phyloP scores from a whole-genome alignment of 306 rosid genomes.

The Rosa persica region DNA sequence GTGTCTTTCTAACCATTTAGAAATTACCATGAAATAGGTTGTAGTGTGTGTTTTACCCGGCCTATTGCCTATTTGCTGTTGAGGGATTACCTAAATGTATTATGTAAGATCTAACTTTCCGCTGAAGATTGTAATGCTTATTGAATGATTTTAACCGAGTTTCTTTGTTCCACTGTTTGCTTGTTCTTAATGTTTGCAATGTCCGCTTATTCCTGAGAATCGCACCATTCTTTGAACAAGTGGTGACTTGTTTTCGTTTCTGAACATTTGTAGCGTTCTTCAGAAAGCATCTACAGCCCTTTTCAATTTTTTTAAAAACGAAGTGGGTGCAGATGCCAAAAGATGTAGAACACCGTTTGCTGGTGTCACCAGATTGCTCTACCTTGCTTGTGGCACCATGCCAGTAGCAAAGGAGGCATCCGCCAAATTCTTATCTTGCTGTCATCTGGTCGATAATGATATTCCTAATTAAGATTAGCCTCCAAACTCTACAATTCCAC shows the following conservation, averaged over 20 bases:
- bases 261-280: too few species aligned
- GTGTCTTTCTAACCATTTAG: slow-evolving; percentile 19
- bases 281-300: neutral
- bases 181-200: neutral
- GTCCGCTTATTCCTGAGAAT: neutral
- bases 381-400: too few species aligned
- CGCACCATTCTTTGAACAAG: neutral
- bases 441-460: too few species aligned
- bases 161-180: neutral
- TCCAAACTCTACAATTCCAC: too few species aligned
- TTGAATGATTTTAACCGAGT: neutral
- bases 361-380: too few species aligned
- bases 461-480: too few species aligned
- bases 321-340: too few species aligned
- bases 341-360: too few species aligned
- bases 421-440: too few species aligned
- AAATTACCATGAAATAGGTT: slow-evolving; percentile 20
- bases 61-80: too few species aligned
- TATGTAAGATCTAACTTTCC: slow-evolving; percentile 12
- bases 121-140: slow-evolving; percentile 13
- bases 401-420: too few species aligned
- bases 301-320: too few species aligned
- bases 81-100: neutral
- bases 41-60: neutral
- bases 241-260: neutral